Percentiles rank a stretch among this genome's conserved stretches.
Evolutionary conservation across 2,329 filamentous ascomycete genomes (phyloP).

Genomic region (Neonectria neomacrospora): DNA sequence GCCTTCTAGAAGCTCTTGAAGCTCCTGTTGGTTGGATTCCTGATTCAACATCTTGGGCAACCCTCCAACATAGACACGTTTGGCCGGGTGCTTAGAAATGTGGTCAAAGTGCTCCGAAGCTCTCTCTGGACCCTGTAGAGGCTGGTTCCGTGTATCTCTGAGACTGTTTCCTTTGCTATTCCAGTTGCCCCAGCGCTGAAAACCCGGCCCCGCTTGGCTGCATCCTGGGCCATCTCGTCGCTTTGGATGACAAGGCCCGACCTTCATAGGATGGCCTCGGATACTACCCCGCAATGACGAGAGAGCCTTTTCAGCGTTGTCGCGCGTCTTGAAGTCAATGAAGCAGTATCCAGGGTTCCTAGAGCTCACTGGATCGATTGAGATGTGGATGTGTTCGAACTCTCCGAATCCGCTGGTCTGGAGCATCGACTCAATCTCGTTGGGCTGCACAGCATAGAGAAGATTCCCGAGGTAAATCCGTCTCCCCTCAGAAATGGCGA

Average conservation of each 20-base stretch:
- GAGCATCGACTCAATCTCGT: conserved; percentile 71
- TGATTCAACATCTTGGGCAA: conserved; percentile 62
- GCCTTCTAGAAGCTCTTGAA: conserved; percentile 58
- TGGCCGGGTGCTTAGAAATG: conserved; percentile 43
- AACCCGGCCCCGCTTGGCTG: conserved; percentile 35
- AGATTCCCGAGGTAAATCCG: conserved; percentile 73
- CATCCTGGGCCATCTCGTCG: conserved; percentile 33
- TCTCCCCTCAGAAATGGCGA: conserved; percentile 45
- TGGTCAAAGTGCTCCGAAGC: conserved; percentile 47
- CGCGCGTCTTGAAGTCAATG: conserved; percentile 70
- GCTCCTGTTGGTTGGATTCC: conserved; percentile 57
- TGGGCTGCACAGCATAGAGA: conserved; percentile 61
- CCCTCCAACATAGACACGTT: conserved; percentile 63
- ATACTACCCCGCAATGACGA: conserved; percentile 64
- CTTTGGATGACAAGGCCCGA: conserved; percentile 73
- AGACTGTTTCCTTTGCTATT: conserved; percentile 29
- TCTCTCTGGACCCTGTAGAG: conserved; percentile 21
- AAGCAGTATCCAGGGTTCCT: conserved; percentile 82
- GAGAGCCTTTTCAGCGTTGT: conserved; percentile 65
- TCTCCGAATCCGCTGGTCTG: conserved; percentile 53
- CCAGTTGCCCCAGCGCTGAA: conserved; percentile 60
- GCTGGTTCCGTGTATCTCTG: neutral
- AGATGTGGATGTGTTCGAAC: conserved; percentile 71
- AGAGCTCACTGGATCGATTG: conserved; percentile 73
- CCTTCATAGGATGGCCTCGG: conserved; percentile 68